These are phyloP conservation scores for Coemansia erecta DNA, from an alignment of 192 early-diverging fungal genomes.

Conservation along the genomic window DNA sequence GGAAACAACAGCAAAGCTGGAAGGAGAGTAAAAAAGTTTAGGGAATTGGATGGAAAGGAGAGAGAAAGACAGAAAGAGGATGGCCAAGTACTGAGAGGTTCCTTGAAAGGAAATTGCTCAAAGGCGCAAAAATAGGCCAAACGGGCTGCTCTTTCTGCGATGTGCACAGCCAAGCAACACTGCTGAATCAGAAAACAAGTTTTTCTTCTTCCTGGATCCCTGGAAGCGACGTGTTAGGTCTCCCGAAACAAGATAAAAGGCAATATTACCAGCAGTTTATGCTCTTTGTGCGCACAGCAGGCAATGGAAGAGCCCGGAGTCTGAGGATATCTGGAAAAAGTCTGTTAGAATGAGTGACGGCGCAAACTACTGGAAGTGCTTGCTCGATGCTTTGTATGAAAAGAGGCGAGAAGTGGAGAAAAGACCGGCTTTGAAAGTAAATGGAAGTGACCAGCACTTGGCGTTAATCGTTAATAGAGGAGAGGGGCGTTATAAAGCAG, in stretches of 20 bases:
- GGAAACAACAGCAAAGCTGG: not conserved
- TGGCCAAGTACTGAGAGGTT: slow-evolving; percentile 1
- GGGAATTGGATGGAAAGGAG: not conserved
- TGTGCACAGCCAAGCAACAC: slow-evolving; percentile 1
- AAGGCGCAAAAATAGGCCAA: not conserved
- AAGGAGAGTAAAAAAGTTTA: not conserved
- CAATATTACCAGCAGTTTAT: too few species aligned
- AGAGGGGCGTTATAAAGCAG: slow-evolving; percentile 9
- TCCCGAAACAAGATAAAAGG: not conserved
- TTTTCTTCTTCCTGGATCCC: not conserved
- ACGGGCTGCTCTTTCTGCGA: slow-evolving; percentile 5
- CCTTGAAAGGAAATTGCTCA: slow-evolving; percentile 3
- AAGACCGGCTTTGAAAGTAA: not conserved
- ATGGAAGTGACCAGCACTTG: not conserved
- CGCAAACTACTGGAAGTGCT: too few species aligned
- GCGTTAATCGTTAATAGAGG: slow-evolving; percentile 3
- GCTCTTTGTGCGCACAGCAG: too few species aligned
- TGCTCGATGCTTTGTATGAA: too few species aligned
- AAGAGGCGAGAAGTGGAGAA: not conserved
- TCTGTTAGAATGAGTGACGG: too few species aligned
- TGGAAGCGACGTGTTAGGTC: not conserved
- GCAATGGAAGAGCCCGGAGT: too few species aligned
- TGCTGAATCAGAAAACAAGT: slow-evolving; percentile 13
- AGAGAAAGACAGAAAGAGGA: not conserved
- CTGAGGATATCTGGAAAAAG: too few species aligned